These are phyloP conservation scores for Inga laurina DNA, from an alignment of 306 rosid species.

Conservation along the genomic window DNA sequence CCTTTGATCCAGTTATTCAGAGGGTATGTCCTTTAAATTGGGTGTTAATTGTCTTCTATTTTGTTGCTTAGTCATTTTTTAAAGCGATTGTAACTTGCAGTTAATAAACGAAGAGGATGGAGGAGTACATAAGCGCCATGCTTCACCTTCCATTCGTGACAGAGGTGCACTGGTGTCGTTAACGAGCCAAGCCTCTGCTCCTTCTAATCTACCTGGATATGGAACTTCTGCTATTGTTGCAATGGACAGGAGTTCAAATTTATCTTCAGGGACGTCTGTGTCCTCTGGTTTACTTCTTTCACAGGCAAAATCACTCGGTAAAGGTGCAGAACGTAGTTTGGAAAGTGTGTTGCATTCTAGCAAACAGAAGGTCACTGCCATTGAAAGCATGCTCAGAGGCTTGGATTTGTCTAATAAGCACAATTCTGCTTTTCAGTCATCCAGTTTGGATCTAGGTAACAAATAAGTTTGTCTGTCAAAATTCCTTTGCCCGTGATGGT, in stretches of 20 bases:
- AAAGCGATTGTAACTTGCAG: slow-evolving; percentile 48
- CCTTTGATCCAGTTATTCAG: slow-evolving; percentile 93
- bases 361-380: slow-evolving; percentile 97
- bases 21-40: slow-evolving; percentile 59
- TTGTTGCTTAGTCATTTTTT: slow-evolving; percentile 27
- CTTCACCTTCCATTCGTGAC: slow-evolving; percentile 92
- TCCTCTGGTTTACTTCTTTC: slow-evolving; percentile 74
- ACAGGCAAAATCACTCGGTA: slow-evolving; percentile 73
- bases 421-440: slow-evolving; percentile 69
- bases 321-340: slow-evolving; percentile 84
- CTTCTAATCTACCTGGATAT: slow-evolving; percentile 82
- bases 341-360: slow-evolving; percentile 95
- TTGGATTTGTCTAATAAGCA: slow-evolving; percentile 88
- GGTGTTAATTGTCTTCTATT: slow-evolving; percentile 32
- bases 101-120: slow-evolving; percentile 99
- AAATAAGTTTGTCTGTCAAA: slow-evolving; percentile 42
- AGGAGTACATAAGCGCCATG: slow-evolving; percentile 86
- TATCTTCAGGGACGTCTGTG: slow-evolving; percentile 76
- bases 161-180: slow-evolving; percentile 62
- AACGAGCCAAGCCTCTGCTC: slow-evolving; percentile 64
- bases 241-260: slow-evolving; percentile 90
- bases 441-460: slow-evolving; percentile 99
- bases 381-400: slow-evolving; percentile 99
- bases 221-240: slow-evolving; percentile 99
- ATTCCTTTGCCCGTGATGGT: slow-evolving; percentile 26